A percentile compares a stretch with the other conserved stretches of the same genome.
Conservation (phyloP, 2,329 filamentous ascomycete genomes). For the Colletotrichum camelliae region DNA sequence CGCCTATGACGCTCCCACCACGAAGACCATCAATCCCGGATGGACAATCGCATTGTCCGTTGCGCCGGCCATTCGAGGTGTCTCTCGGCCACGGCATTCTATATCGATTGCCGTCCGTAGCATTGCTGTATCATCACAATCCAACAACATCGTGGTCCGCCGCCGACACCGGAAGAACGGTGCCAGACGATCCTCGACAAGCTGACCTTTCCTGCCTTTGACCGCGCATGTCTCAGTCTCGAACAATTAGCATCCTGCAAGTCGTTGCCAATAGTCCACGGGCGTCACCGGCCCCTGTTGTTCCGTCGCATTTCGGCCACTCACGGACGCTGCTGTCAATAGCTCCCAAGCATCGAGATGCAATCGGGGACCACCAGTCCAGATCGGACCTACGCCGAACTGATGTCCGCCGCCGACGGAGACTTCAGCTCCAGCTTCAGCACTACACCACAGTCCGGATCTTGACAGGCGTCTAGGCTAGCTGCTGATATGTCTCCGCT, state of each 20-base stretch:
- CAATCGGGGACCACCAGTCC: neutral
- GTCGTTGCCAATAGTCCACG: neutral
- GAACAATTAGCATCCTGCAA: neutral
- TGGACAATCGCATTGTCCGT: neutral
- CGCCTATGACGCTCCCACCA: neutral
- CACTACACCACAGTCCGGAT: neutral
- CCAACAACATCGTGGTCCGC: neutral
- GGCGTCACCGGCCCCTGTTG: neutral
- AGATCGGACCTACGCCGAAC: slow-evolving; percentile 5
- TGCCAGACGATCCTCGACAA: neutral
- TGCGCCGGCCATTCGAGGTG: neutral
- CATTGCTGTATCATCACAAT: neutral
- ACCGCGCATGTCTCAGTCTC: neutral
- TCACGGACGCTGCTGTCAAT: neutral
- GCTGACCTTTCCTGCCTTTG: neutral
- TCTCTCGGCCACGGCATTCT: neutral
- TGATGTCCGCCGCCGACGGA: neutral
- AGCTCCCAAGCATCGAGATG: neutral
- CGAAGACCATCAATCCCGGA: neutral
- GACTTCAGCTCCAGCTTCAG: neutral
- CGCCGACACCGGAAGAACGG: neutral
- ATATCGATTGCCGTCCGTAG: neutral
- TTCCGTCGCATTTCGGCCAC: neutral
- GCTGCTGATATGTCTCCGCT: neutral
- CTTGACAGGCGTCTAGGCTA: neutral